A percentile compares a stretch with the other conserved stretches of the same genome.
These are phyloP conservation scores for Candida coquimbonensis DNA, from an alignment of 805 yeast species.

Conservation along the genomic window DNA sequence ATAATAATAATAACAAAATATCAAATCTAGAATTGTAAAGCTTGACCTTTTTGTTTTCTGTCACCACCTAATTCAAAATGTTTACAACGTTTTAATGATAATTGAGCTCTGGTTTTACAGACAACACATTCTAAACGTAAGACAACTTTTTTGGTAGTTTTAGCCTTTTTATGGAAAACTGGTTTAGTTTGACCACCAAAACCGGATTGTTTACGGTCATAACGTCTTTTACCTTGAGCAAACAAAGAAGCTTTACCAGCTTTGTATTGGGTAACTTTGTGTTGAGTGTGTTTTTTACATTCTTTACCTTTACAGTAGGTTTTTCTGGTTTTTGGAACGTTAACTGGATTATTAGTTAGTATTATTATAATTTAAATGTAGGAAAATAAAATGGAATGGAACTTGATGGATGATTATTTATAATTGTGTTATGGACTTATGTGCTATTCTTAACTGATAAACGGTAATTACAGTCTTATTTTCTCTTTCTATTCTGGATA, in stretches of 20 bases:
- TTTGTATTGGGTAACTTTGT: conserved; percentile 99
- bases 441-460: too few species aligned
- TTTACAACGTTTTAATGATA: conserved; percentile 98
- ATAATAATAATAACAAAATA: conserved; percentile 5
- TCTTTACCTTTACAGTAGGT: conserved; percentile 99
- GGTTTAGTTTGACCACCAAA: conserved; percentile 99
- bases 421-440: too few species aligned
- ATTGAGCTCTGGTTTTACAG: conserved; percentile 98
- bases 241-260: conserved; percentile 99
- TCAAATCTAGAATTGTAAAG: conserved; percentile 87
- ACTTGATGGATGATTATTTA: too few species aligned
- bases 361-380: neutral
- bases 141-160: conserved; percentile 99
- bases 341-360: conserved; percentile 55
- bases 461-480: too few species aligned
- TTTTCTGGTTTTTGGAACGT: conserved; percentile 99
- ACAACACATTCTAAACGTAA: conserved; percentile 97
- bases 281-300: conserved; percentile 99
- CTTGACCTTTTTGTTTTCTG: conserved; percentile 99
- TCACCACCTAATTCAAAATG: conserved; percentile 99
- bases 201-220: conserved; percentile 99
- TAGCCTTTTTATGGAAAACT: conserved; percentile 99
- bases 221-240: conserved; percentile 99
- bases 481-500: too few species aligned
- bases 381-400: neutral